Conservation (phyloP, 2,329 filamentous ascomycete genomes). For the Verticillium klebahnii region DNA sequence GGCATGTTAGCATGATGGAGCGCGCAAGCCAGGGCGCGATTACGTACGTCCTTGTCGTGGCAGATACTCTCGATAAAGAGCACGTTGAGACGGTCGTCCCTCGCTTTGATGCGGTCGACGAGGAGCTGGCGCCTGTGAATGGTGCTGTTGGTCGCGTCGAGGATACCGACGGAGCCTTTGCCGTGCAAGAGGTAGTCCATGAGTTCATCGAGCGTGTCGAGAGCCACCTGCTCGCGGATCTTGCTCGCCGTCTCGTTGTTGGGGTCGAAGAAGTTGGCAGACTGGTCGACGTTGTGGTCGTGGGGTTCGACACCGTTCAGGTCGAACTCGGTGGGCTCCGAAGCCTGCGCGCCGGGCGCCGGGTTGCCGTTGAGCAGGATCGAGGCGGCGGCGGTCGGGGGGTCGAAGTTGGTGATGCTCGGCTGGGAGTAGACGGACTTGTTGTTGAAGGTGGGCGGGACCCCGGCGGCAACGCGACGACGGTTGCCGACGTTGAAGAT, state of each 20-base stretch:
- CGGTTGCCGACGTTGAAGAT: slow-evolving; percentile 98
- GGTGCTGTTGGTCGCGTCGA: slow-evolving; percentile 97
- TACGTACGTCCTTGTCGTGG: slow-evolving; percentile 62
- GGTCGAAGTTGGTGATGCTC: slow-evolving; percentile 25
- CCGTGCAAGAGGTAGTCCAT: slow-evolving; percentile 80
- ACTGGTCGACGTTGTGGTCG: slow-evolving; percentile 69
- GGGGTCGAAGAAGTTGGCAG: slow-evolving; percentile 90
- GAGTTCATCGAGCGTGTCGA: slow-evolving; percentile 88
- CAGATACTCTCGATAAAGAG: slow-evolving; percentile 95
- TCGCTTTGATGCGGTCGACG: slow-evolving; percentile 74
- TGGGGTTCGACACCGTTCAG: slow-evolving; percentile 24
- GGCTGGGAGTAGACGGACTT: slow-evolving; percentile 37
- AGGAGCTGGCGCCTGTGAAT: slow-evolving; percentile 77
- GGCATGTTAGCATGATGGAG: slow-evolving; percentile 5
- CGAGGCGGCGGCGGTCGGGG: slow-evolving; percentile 49
- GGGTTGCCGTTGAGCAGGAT: slow-evolving; percentile 53
- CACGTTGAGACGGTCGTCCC: slow-evolving; percentile 84
- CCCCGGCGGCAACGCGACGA: slow-evolving; percentile 71
- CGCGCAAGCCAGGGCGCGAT: background rate
- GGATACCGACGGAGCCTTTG: slow-evolving; percentile 86
- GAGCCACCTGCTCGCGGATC: slow-evolving; percentile 84
- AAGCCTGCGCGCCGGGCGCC: slow-evolving; percentile 33
- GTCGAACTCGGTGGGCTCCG: slow-evolving; percentile 22
- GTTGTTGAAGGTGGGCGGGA: slow-evolving; percentile 26
- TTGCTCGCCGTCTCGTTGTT: slow-evolving; percentile 76